Percentiles rank a stretch among this genome's conserved stretches.
These are phyloP conservation scores for Comarum palustre DNA, from an alignment of 306 rosid genomes.

Conservation along the genomic window DNA sequence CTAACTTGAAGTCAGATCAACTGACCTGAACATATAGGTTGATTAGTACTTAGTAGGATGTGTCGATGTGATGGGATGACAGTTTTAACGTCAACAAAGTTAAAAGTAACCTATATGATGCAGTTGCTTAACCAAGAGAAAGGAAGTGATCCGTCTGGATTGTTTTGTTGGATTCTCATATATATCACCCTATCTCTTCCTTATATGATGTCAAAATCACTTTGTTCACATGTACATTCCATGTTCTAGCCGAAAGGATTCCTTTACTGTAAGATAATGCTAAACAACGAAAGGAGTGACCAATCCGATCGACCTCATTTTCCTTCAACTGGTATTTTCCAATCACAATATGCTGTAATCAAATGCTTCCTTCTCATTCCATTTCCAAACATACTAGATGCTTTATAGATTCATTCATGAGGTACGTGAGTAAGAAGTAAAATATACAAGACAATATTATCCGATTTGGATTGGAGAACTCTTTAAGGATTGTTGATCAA, in stretches of 20 bases:
- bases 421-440: background rate
- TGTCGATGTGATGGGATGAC: no score
- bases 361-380: background rate
- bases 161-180: constrained; percentile 1
- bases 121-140: background rate
- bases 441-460: background rate
- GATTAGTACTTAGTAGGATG: background rate
- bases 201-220: background rate
- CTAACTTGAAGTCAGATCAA: background rate
- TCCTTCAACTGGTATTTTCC: background rate
- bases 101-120: background rate
- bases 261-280: constrained; percentile 1
- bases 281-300: background rate
- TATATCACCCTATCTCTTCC: background rate
- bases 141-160: background rate
- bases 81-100: background rate
- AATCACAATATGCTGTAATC: background rate
- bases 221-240: background rate
- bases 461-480: background rate
- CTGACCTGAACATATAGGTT: background rate
- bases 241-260: constrained; percentile 10
- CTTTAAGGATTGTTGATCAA: no score
- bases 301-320: background rate
- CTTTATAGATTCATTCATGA: background rate
- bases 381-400: background rate